Evolutionary conservation across 768 basidiomycete species (phyloP).

Genomic region (Panellus pusillus): DNA sequence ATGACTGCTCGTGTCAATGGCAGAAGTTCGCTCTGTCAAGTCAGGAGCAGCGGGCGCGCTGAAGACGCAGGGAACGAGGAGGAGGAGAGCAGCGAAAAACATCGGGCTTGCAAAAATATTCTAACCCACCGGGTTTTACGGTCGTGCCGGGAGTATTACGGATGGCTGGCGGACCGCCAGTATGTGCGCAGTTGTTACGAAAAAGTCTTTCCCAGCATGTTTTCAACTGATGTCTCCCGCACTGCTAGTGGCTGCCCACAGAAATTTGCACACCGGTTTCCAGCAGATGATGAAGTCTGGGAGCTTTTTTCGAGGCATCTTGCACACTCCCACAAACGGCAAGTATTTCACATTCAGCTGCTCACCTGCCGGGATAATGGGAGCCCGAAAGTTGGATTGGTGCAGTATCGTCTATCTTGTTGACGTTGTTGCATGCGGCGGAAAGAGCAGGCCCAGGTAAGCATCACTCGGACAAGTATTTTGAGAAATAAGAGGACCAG

Average conservation of each 20-base stretch:
- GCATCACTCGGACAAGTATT: too few relatives aligned
- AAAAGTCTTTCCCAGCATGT: slow-evolving; percentile 1
- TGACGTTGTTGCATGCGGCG: too few relatives aligned
- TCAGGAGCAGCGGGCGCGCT: not conserved
- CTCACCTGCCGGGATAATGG: too few relatives aligned
- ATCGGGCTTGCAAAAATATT: not conserved
- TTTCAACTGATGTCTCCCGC: not conserved
- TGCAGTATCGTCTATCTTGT: too few relatives aligned
- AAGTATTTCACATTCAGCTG: too few relatives aligned
- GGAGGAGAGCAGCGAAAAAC: slow-evolving; percentile 10
- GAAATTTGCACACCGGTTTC: not conserved
- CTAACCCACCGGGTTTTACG: not conserved
- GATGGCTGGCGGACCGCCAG: slow-evolving; percentile 1
- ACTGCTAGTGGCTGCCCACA: not conserved
- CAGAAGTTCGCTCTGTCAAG: not conserved
- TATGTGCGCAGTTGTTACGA: slow-evolving; percentile 1
- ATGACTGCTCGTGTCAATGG: slow-evolving; percentile 15
- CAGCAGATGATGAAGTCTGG: not conserved
- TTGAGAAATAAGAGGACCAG: too few relatives aligned
- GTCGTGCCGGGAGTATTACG: not conserved
- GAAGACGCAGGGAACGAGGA: slow-evolving; percentile 5
- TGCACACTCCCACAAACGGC: too few relatives aligned
- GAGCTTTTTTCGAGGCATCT: too few relatives aligned
- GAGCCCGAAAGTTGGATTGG: too few relatives aligned
- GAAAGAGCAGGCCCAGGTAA: too few relatives aligned